Evolutionary conservation across 1,284 basidiomycete genomes (phyloP).

Genomic region (Meripilus lineatus): DNA sequence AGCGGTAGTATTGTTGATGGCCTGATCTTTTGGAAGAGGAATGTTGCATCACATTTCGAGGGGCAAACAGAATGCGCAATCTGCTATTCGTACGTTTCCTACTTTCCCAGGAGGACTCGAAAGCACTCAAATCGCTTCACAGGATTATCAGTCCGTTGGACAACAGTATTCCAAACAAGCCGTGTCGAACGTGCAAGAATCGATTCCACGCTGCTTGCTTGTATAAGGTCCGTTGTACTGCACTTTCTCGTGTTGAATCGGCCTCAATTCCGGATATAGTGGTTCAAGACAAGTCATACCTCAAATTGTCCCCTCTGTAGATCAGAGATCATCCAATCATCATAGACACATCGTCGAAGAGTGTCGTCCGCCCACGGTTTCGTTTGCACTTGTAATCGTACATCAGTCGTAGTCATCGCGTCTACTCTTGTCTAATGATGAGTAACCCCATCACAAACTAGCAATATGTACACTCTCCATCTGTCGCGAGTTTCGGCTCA

Average conservation of each 20-base stretch:
- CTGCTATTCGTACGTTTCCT: constrained; percentile 75
- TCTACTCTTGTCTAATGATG: too few species aligned
- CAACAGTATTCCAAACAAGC: constrained; percentile 83
- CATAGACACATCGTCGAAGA: too few species aligned
- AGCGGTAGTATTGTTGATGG: constrained; percentile 93
- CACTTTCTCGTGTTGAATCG: neutral
- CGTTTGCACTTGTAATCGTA: too few species aligned
- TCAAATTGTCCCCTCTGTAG: constrained; percentile 90
- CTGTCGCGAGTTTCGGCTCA: too few species aligned
- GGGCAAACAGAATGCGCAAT: constrained; percentile 94
- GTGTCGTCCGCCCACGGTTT: too few species aligned
- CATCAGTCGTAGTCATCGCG: too few species aligned
- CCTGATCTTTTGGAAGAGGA: constrained; percentile 91
- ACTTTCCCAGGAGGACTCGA: neutral
- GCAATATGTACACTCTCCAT: too few species aligned
- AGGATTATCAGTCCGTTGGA: constrained; percentile 94
- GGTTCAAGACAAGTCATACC: constrained; percentile 89
- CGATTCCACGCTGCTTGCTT: constrained; percentile 91
- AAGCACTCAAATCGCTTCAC: constrained; percentile 11
- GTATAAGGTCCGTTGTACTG: constrained; percentile 61
- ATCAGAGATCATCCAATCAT: constrained; percentile 61
- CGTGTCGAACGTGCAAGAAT: constrained; percentile 95
- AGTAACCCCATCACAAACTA: too few species aligned
- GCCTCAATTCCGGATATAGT: constrained; percentile 38
- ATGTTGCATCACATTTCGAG: constrained; percentile 87